phyloP scores from a whole-genome alignment of 2,329 filamentous ascomycete genomes.

The Madurella mycetomatis region DNA sequence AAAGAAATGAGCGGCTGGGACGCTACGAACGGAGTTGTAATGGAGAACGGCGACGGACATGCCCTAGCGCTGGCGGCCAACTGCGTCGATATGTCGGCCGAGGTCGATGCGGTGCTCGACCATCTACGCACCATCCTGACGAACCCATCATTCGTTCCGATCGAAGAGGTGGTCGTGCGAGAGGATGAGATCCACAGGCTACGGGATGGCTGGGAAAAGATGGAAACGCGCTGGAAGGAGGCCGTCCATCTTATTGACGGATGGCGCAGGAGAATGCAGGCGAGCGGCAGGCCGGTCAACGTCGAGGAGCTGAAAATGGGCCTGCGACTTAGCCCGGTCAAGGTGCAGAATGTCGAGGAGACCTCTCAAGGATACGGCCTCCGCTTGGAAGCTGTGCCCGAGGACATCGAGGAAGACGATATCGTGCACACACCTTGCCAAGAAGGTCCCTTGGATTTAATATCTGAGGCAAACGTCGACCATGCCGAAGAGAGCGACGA shows the following conservation, averaged over 20 bases:
- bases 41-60: constrained; percentile 25
- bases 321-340: constrained; percentile 57
- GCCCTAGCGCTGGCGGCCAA: constrained; percentile 34
- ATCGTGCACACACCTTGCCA: constrained; percentile 30
- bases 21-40: constrained; percentile 20
- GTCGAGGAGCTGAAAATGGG: constrained; percentile 65
- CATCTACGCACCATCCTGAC: constrained; percentile 81
- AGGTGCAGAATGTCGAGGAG: constrained; percentile 49
- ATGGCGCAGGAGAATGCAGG: constrained; percentile 79
- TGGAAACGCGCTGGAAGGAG: constrained; percentile 88
- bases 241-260: constrained; percentile 86
- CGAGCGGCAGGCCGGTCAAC: constrained; percentile 65
- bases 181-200: constrained; percentile 86
- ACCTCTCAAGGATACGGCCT: constrained; percentile 39
- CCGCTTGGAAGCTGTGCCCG: constrained; percentile 41
- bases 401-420: constrained; percentile 36
- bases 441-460: constrained; percentile 38
- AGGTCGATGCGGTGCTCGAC: constrained; percentile 73
- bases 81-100: constrained; percentile 63
- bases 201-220: constrained; percentile 83
- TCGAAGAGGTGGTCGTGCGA: constrained; percentile 89
- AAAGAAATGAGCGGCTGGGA: constrained; percentile 63
- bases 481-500: constrained; percentile 35
- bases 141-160: constrained; percentile 91
- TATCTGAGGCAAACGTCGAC: constrained; percentile 32